Conservation (phyloP, 495 filamentous ascomycete species). For the Tuber indicum region DNA sequence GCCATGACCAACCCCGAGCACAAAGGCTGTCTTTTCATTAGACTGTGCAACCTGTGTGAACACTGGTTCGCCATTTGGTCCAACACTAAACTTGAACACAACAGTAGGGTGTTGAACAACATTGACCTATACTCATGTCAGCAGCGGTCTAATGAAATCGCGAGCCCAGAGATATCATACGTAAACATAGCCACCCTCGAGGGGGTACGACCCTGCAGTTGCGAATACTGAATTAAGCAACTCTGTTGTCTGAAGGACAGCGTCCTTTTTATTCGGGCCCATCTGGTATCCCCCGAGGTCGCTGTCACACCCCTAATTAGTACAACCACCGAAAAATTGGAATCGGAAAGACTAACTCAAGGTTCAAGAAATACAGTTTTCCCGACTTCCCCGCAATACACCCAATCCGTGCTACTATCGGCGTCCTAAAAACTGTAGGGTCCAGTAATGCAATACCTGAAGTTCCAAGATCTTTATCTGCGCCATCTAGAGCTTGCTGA, state of each 20-base stretch:
- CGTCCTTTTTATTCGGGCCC: conserved; percentile 41
- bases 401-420: conserved; percentile 36
- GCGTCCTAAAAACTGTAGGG: conserved; percentile 30
- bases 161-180: conserved; percentile 21
- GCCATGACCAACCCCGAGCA: conserved; percentile 43
- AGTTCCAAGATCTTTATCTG: conserved; percentile 48
- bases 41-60: conserved; percentile 44
- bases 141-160: not conserved
- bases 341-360: conserved; percentile 31
- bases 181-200: conserved; percentile 46
- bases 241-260: conserved; percentile 41
- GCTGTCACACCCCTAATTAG: conserved; percentile 5
- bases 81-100: conserved; percentile 43
- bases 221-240: conserved; percentile 43
- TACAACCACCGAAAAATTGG: conserved; percentile 11
- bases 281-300: conserved; percentile 45
- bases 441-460: conserved; percentile 34
- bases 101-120: conserved; percentile 41
- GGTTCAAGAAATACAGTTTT: conserved; percentile 43
- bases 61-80: conserved; percentile 35
- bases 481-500: conserved; percentile 44
- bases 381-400: conserved; percentile 44
- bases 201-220: conserved; percentile 44
- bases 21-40: conserved; percentile 39
- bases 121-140: conserved; percentile 26